A percentile compares a stretch with the other conserved stretches of the same genome.
phyloP scores from a whole-genome alignment of 805 yeast species.

The Candida caryicola region DNA sequence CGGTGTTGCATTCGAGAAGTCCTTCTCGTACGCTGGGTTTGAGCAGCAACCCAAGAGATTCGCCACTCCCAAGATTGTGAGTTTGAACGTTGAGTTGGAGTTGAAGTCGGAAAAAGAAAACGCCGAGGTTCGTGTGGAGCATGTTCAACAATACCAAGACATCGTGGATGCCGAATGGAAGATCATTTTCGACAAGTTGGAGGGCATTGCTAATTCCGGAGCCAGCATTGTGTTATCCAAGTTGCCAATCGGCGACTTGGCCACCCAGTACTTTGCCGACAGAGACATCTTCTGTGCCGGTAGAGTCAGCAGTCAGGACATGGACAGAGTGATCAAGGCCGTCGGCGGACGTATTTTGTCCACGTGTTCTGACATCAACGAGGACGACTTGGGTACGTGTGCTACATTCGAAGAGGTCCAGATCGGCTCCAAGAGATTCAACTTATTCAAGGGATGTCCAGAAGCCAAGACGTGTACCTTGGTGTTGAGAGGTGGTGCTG shows the following conservation, averaged over 20 bases:
- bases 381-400: slow-evolving; percentile 81
- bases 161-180: slow-evolving; percentile 99
- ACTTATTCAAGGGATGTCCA: slow-evolving; percentile 90
- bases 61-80: slow-evolving; percentile 73
- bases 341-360: slow-evolving; percentile 89
- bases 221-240: slow-evolving; percentile 92
- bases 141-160: slow-evolving; percentile 90
- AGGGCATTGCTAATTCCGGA: slow-evolving; percentile 78
- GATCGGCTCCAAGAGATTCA: slow-evolving; percentile 94
- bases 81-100: slow-evolving; percentile 89
- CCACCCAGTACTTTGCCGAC: slow-evolving; percentile 98
- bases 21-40: slow-evolving; percentile 96
- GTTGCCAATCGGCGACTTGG: slow-evolving; percentile 96
- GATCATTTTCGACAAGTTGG: slow-evolving; percentile 81
- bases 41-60: slow-evolving; percentile 96
- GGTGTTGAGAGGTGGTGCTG: slow-evolving; percentile 95
- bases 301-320: slow-evolving; percentile 81
- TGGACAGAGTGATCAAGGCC: slow-evolving; percentile 89
- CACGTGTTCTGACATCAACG: slow-evolving; percentile 65
- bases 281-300: slow-evolving; percentile 97
- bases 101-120: slow-evolving; percentile 97
- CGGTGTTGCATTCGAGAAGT: slow-evolving; percentile 97
- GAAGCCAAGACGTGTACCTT: slow-evolving; percentile 90
- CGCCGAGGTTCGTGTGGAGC: slow-evolving; percentile 95
- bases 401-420: slow-evolving; percentile 86